A percentile compares a stretch with the other conserved stretches of the same genome.
phyloP scores from a whole-genome alignment of 2,329 filamentous ascomycete species.

The Xylaria sp. region DNA sequence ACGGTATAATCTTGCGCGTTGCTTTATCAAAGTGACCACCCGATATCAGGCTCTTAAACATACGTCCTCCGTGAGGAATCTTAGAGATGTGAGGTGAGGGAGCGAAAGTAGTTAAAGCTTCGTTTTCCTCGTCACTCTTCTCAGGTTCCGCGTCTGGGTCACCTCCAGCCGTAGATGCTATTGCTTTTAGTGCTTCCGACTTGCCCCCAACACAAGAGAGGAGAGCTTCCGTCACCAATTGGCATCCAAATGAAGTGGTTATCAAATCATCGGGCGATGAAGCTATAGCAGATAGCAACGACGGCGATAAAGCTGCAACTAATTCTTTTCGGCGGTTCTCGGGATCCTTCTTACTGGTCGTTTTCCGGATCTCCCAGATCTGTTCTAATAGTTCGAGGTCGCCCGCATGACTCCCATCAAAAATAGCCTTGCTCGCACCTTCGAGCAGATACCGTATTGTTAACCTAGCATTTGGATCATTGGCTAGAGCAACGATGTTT shows the following conservation, averaged over 20 bases:
- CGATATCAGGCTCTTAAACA: conserved; percentile 91
- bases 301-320: conserved; percentile 76
- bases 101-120: conserved; percentile 43
- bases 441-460: conserved; percentile 86
- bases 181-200: conserved; percentile 75
- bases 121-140: conserved; percentile 52
- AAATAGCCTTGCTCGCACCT: conserved; percentile 69
- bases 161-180: conserved; percentile 71
- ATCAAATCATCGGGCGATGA: conserved; percentile 75
- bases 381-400: conserved; percentile 80
- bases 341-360: conserved; percentile 93
- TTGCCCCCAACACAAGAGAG: conserved; percentile 82
- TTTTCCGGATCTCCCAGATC: conserved; percentile 80
- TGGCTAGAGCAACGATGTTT: conserved; percentile 72
- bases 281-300: conserved; percentile 78
- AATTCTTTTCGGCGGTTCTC: conserved; percentile 80
- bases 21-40: conserved; percentile 86
- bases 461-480: conserved; percentile 72
- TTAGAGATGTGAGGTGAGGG: conserved; percentile 67
- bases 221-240: conserved; percentile 85
- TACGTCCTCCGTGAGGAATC: conserved; percentile 74
- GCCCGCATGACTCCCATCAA: conserved; percentile 69
- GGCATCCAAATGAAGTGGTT: conserved; percentile 83
- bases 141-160: conserved; percentile 55
- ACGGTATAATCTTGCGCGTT: conserved; percentile 74